Percentiles rank a stretch among this genome's conserved stretches.
phyloP scores from a whole-genome alignment of 2,329 filamentous ascomycete genomes.

The Biscogniauxia marginata region DNA sequence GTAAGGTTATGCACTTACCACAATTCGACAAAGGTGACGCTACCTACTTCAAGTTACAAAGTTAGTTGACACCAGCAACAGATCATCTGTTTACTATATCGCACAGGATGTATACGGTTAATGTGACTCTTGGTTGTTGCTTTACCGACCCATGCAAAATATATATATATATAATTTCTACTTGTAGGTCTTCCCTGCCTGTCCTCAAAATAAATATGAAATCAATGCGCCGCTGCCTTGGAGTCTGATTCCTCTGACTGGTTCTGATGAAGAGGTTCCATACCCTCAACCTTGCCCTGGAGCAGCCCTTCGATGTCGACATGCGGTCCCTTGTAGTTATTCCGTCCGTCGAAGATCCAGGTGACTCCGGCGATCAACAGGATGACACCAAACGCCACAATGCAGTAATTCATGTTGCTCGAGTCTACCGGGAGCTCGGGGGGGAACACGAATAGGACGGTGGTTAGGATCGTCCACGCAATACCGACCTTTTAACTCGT shows the following conservation, averaged over 20 bases:
- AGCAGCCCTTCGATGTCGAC: conserved; percentile 28
- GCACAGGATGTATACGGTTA: no score
- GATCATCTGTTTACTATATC: no score
- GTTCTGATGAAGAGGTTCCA: conserved; percentile 12
- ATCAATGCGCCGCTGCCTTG: background rate
- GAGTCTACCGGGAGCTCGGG: conserved; percentile 62
- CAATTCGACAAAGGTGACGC: no score
- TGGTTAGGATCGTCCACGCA: conserved; percentile 66
- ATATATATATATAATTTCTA: no score
- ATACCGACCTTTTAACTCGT: conserved; percentile 49
- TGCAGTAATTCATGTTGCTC: conserved; percentile 65
- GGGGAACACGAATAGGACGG: conserved; percentile 73
- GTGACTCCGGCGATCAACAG: conserved; percentile 42
- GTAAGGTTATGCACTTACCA: no score
- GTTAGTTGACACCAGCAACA: no score
- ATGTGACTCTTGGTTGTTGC: no score
- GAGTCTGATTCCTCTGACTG: conserved; percentile 3
- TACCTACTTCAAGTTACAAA: no score
- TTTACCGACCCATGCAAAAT: no score
- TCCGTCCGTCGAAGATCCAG: conserved; percentile 50
- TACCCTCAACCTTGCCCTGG: conserved; percentile 21
- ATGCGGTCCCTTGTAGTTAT: conserved; percentile 43
- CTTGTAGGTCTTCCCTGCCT: no score
- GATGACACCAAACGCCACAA: conserved; percentile 49
- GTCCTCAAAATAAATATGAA: background rate